Evolutionary conservation across 805 yeast species (phyloP).

Genomic region (Candida qinlingensis): DNA sequence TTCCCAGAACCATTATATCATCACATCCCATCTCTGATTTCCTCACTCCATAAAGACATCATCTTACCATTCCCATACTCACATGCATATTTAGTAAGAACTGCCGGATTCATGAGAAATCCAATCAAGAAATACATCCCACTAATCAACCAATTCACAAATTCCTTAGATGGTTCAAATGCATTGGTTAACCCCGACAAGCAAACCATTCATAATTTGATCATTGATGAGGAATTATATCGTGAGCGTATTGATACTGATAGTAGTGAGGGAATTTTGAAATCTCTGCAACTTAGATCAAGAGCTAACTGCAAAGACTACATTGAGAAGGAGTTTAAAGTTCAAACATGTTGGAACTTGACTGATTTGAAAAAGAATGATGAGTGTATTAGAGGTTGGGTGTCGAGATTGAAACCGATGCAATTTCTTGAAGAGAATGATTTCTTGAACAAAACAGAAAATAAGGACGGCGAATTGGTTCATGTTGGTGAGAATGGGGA

Average conservation of each 20-base stretch:
- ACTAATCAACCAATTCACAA: background rate
- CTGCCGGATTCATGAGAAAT: background rate
- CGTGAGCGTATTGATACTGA: background rate
- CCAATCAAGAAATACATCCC: background rate
- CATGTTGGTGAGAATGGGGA: background rate
- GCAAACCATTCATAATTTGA: background rate
- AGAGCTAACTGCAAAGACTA: background rate
- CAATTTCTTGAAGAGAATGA: constrained; percentile 1
- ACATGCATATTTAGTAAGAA: background rate
- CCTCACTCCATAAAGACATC: background rate
- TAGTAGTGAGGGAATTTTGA: background rate
- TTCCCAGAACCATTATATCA: background rate
- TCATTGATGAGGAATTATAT: background rate
- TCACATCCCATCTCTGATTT: background rate
- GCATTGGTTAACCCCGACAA: background rate
- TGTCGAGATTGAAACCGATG: constrained; percentile 5
- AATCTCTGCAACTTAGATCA: background rate
- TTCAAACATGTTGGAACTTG: background rate
- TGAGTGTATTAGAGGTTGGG: background rate
- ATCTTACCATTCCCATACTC: constrained; percentile 1
- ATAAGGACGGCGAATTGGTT: background rate
- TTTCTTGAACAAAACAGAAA: background rate
- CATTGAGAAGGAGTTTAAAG: background rate
- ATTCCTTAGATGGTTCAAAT: background rate
- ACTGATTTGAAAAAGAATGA: background rate